These are phyloP conservation scores for Pyrenophora tritici-repentis DNA, from an alignment of 2,329 filamentous ascomycete genomes.

Conservation along the genomic window DNA sequence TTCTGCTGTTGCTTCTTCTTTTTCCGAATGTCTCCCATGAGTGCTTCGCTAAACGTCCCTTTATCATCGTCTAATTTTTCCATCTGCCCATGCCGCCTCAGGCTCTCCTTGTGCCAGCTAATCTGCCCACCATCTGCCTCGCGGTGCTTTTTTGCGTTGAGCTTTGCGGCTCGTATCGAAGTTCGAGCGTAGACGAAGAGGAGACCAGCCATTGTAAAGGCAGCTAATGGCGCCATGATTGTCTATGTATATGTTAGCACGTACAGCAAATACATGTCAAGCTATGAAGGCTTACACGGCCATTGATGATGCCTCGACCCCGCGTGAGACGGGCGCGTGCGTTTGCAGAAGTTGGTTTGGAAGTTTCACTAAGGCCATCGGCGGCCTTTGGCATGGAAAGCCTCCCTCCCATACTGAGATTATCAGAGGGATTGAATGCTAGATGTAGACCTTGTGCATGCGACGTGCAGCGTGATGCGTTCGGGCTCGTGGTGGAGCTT, in stretches of 20 bases:
- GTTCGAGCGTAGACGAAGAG: conserved; percentile 67
- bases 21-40: conserved; percentile 41
- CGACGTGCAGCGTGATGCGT: not conserved
- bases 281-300: conserved; percentile 29
- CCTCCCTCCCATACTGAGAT: conserved; percentile 51
- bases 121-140: conserved; percentile 63
- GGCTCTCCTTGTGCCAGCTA: conserved; percentile 59
- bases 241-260: conserved; percentile 46
- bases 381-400: conserved; percentile 52
- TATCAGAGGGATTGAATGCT: not conserved
- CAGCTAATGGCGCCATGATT: conserved; percentile 65
- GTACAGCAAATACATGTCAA: not conserved
- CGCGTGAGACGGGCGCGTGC: conserved; percentile 37
- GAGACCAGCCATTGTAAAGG: conserved; percentile 64
- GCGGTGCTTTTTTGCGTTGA: conserved; percentile 65
- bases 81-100: conserved; percentile 58
- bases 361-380: conserved; percentile 51
- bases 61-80: conserved; percentile 51
- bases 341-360: conserved; percentile 43
- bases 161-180: conserved; percentile 68
- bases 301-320: conserved; percentile 43
- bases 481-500: not conserved
- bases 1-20: conserved; percentile 34
- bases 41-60: conserved; percentile 40
- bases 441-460: not conserved